Evolutionary conservation across 1,139 yeast species (phyloP).

Genomic region (Yamadazyma dendronema): DNA sequence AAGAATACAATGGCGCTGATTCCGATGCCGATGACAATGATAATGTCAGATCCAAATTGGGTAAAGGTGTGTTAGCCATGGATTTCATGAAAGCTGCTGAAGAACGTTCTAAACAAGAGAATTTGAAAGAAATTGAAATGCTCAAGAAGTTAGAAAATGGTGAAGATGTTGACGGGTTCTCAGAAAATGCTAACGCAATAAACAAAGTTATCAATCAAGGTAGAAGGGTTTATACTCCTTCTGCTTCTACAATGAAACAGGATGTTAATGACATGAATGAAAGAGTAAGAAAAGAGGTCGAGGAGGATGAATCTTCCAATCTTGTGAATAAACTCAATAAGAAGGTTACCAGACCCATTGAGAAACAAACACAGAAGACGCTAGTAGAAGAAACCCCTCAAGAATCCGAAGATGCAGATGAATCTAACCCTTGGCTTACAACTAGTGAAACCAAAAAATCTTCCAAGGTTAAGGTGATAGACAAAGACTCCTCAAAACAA

Average conservation of each 20-base stretch:
- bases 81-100: conserved; percentile 92
- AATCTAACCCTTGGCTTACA: conserved; percentile 71
- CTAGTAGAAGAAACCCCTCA: conserved; percentile 4
- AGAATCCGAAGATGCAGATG: conserved; percentile 11
- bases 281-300: conserved; percentile 47
- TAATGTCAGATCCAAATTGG: conserved; percentile 43
- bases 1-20: conserved; percentile 28
- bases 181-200: conserved; percentile 32
- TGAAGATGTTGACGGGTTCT: conserved; percentile 37
- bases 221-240: conserved; percentile 80
- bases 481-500: conserved; percentile 56
- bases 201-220: conserved; percentile 66
- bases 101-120: conserved; percentile 55
- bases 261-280: conserved; percentile 43
- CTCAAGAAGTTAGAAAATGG: conserved; percentile 48
- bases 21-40: conserved; percentile 31
- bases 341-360: not conserved
- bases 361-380: conserved; percentile 7
- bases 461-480: conserved; percentile 53
- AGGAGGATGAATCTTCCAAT: conserved; percentile 53
- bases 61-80: conserved; percentile 90
- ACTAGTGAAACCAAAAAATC: conserved; percentile 46
- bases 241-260: conserved; percentile 45
- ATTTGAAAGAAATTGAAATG: conserved; percentile 50
- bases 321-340: conserved; percentile 35